Evolutionary conservation across 2,329 filamentous ascomycete genomes (phyloP).

Genomic region (Aureobasidium sp.): DNA sequence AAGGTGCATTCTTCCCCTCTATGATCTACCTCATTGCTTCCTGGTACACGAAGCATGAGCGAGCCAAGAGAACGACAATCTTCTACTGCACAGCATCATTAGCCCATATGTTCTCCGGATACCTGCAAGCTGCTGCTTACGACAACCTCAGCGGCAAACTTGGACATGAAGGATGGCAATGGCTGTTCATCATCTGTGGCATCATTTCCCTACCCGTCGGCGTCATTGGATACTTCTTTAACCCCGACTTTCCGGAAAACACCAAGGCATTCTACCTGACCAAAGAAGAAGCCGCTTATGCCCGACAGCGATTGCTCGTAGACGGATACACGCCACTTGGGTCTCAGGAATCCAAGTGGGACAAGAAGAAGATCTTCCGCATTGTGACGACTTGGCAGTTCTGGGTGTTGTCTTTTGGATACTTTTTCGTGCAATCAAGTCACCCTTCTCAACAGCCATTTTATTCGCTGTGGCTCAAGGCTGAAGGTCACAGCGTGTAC

Average conservation of each 20-base stretch:
- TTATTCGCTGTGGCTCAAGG: constrained; percentile 52
- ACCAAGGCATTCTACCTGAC: constrained; percentile 45
- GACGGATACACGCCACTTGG: constrained; percentile 11
- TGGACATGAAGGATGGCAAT: constrained; percentile 51
- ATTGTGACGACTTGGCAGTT: constrained; percentile 42
- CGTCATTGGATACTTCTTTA: constrained; percentile 46
- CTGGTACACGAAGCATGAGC: constrained; percentile 20
- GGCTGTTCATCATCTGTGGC: constrained; percentile 33
- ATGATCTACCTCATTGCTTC: constrained; percentile 14
- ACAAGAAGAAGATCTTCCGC: constrained; percentile 28
- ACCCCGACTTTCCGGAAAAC: constrained; percentile 40
- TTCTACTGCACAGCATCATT: constrained; percentile 48
- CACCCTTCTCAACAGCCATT: constrained; percentile 36
- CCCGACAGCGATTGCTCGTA: constrained; percentile 38
- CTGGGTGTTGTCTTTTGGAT: constrained; percentile 45
- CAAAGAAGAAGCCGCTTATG: constrained; percentile 42
- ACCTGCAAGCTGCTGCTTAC: constrained; percentile 51
- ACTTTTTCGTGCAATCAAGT: constrained; percentile 53
- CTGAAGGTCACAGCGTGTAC: constrained; percentile 9
- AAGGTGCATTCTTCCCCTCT: constrained; percentile 21
- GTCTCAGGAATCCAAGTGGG: constrained; percentile 29
- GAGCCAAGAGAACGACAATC: constrained; percentile 41
- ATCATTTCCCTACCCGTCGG: constrained; percentile 48
- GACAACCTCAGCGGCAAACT: constrained; percentile 39
- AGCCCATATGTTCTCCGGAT: constrained; percentile 54